These are phyloP conservation scores for Globisporangium yorkense DNA, from an alignment of 352 stramenopile genomes.

Conservation along the genomic window DNA sequence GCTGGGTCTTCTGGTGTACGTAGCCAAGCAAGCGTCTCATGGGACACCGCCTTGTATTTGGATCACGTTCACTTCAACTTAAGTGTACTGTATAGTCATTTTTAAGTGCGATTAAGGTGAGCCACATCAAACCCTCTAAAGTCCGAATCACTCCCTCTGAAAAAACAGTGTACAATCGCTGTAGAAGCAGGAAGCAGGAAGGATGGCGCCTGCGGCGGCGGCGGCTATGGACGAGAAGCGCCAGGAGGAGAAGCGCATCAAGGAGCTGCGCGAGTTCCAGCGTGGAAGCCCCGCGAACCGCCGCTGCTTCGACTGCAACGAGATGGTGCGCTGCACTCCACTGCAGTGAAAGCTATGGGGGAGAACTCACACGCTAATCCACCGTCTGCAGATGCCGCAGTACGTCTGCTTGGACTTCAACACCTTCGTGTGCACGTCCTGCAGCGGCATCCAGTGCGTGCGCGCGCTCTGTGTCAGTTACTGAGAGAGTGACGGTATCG, in stretches of 20 bases:
- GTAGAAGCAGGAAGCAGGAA: neutral
- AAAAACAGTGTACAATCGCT: too few species aligned
- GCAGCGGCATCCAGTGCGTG: constrained; percentile 90
- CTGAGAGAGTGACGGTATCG: neutral
- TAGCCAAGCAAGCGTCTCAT: too few species aligned
- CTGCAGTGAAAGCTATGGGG: neutral
- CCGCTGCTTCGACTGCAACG: constrained; percentile 88
- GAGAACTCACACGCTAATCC: neutral
- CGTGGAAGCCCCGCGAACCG: constrained; percentile 62
- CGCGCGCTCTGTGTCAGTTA: neutral
- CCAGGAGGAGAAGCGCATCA: constrained; percentile 76
- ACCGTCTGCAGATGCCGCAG: constrained; percentile 70
- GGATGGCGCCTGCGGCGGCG: constrained; percentile 13
- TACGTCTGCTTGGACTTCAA: constrained; percentile 92
- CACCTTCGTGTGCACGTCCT: constrained; percentile 93
- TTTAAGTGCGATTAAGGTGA: too few species aligned
- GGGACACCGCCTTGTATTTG: too few species aligned
- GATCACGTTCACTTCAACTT: neutral
- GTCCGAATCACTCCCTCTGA: too few species aligned
- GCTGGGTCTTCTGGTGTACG: neutral
- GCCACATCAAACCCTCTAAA: too few species aligned
- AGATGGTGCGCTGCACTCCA: constrained; percentile 54
- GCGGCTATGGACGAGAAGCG: constrained; percentile 61
- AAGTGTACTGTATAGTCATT: too few species aligned
- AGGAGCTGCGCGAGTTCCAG: constrained; percentile 85